These are phyloP conservation scores for Gonapodya prolifera DNA, from an alignment of 192 early-diverging fungal species.

Conservation along the genomic window DNA sequence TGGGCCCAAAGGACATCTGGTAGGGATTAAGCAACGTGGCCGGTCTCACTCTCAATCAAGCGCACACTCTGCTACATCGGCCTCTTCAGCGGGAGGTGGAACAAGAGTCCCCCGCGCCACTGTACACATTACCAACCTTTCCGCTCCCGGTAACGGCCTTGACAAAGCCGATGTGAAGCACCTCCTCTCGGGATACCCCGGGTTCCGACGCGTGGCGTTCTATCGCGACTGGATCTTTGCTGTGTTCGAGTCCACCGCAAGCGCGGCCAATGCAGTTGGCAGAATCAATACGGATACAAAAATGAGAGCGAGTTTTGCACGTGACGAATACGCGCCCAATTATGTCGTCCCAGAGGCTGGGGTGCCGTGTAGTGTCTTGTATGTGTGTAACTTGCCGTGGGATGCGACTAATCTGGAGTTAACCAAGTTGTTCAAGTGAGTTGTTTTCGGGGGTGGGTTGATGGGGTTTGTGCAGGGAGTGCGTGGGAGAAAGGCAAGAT, in stretches of 20 bases:
- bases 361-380: neutral
- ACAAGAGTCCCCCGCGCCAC: neutral
- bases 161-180: conserved; percentile 1
- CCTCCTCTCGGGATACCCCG: neutral
- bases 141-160: neutral
- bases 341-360: conserved; percentile 9
- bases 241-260: neutral
- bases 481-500: too few species aligned
- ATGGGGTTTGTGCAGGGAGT: too few species aligned
- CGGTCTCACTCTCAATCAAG: neutral
- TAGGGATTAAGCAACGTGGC: neutral
- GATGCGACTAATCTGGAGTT: conserved; percentile 10
- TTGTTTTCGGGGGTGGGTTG: too few species aligned
- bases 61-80: neutral
- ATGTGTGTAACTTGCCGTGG: conserved; percentile 10
- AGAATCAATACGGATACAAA: neutral
- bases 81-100: neutral
- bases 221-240: conserved; percentile 11
- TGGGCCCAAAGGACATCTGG: neutral
- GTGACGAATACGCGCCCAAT: conserved; percentile 10
- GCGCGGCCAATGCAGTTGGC: conserved; percentile 1
- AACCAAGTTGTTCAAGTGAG: conserved; percentile 12
- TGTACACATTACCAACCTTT: conserved; percentile 1
- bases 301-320: conserved; percentile 5
- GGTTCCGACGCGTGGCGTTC: conserved; percentile 9